Base-by-base conservation (phyloP, 179 eudicot species). In the Amaranthus tricolor region DNA sequence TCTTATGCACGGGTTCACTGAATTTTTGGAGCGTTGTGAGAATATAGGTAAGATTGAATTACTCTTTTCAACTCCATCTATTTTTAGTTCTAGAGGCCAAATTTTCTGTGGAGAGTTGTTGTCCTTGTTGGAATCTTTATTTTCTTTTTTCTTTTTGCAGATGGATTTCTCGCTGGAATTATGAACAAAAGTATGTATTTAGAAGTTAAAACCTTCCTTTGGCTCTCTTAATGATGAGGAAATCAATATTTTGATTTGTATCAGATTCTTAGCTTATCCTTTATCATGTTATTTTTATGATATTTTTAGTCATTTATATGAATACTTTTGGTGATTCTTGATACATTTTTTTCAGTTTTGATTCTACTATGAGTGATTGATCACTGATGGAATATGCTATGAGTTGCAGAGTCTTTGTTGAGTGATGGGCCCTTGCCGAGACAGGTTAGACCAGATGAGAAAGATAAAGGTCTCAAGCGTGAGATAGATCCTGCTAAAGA, bases 1-100 rank as follows among this genome's bases (percentile, higher is more conserved):
- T 84, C 98, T 94, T 57, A 90, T 94, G 98, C 91, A 86, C 17
- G 97, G 94, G 9, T 94, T 94, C 75, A 85, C 85, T 82, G 92
- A 89, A 62, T 92, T 92, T 73, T 72, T 94, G 86, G 92, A 86
- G 79, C 94, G 82, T 45, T 94, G 94, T 81, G 98, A 94, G 82
- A 86, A 84, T 81, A 86, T 86, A 21, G 90, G 98, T 94, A 87
- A 71, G 62, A 19, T 20, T 60, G 57, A 58, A 76, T 79, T 72
- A 49, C 65, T 3, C 3, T 43, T 48, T 60, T 68, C 17, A 40
- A 44, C 62, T 73, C 11, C 43, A 44, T 57, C 31, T 9, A 51
- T 75, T 16, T 72, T 55, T 8, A 62, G 45, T 66, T 24, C 24
- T 60, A 0, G 44, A 66, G 61, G 45, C 21, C 6, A 21, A 9